Percentiles rank a stretch among this genome's conserved stretches.
Conservation (phyloP, 139 green algal species). For the Pleodorina starrii region DNA sequence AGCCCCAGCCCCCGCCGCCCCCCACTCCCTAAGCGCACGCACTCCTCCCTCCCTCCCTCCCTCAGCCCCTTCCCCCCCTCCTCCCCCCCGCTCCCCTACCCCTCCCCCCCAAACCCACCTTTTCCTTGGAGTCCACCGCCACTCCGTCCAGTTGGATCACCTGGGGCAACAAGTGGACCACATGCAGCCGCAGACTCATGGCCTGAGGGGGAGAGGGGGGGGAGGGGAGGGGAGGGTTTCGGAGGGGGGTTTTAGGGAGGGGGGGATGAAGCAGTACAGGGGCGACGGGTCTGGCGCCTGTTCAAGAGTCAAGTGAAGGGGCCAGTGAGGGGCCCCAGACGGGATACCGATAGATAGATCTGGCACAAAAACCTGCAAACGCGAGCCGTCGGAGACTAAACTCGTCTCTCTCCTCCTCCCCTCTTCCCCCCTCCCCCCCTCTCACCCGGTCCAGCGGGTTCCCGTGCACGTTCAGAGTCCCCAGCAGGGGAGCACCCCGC, state of each 20-base stretch:
- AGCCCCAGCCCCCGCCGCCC: too few species aligned
- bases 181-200: constrained; percentile 62
- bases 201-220: background rate
- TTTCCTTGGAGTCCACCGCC: constrained; percentile 64
- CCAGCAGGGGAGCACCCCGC: constrained; percentile 44
- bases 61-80: constrained; percentile 46
- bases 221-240: background rate
- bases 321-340: too few species aligned
- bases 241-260: too few species aligned
- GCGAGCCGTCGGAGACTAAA: background rate
- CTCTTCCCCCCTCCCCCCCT: background rate
- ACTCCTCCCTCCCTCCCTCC: background rate
- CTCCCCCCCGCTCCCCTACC: constrained; percentile 39
- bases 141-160: constrained; percentile 63
- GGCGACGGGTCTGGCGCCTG: too few species aligned
- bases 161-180: constrained; percentile 70
- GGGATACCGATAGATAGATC: too few species aligned
- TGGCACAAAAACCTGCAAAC: too few species aligned
- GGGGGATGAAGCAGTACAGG: too few species aligned
- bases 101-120: constrained; percentile 44
- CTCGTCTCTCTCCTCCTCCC: background rate
- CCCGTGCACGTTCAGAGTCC: constrained; percentile 44
- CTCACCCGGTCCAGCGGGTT: constrained; percentile 55
- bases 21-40: background rate
- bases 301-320: too few species aligned